Percentiles rank a stretch among this genome's conserved stretches.
Evolutionary conservation across 176 grass and related monocot species (phyloP).

Genomic region (Lolium rigidum): DNA sequence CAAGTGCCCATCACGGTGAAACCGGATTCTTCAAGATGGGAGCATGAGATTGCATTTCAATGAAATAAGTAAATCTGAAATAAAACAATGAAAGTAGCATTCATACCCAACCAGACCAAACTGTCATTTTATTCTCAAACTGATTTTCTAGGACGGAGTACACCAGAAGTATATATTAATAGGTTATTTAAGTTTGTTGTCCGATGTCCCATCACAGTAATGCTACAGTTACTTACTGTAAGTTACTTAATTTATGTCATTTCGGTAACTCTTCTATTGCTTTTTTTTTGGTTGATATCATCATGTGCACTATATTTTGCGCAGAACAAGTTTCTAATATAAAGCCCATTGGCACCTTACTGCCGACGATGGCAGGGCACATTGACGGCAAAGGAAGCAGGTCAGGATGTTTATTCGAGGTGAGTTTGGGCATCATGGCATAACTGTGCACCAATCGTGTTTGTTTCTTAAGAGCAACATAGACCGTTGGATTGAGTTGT

Average conservation of each 20-base stretch:
- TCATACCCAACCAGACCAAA: background rate
- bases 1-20: background rate
- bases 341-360: too few relatives aligned
- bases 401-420: background rate
- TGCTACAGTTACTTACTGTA: too few relatives aligned
- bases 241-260: too few relatives aligned
- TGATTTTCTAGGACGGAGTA: background rate
- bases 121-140: background rate
- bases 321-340: slow-evolving; percentile 29
- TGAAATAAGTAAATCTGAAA: slow-evolving; percentile 21
- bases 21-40: background rate
- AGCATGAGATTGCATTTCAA: background rate
- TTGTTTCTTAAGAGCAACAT: background rate
- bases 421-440: background rate
- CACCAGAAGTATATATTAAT: background rate
- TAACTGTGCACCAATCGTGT: background rate
- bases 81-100: slow-evolving; percentile 4
- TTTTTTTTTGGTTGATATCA: background rate
- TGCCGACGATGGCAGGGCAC: too few relatives aligned
- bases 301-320: slow-evolving; percentile 21
- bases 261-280: background rate
- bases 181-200: background rate
- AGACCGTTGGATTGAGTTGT: background rate
- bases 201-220: background rate
- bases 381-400: too few relatives aligned